phyloP scores from a whole-genome alignment of 495 filamentous ascomycete genomes.

The Lophiotrema nucula region DNA sequence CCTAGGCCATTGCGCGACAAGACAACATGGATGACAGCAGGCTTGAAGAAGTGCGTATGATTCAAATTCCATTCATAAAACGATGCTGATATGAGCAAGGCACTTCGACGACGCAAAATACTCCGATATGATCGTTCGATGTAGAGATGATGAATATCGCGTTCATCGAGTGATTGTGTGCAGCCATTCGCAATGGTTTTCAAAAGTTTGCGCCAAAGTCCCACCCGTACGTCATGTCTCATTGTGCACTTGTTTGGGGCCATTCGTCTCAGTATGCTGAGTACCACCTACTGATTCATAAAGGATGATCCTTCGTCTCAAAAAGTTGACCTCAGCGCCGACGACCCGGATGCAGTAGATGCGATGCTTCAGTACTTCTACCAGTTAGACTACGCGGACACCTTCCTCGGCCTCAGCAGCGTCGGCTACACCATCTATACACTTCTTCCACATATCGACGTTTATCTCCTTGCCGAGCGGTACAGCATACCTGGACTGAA shows the following conservation, averaged over 20 bases:
- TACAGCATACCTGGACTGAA: slow-evolving; percentile 18
- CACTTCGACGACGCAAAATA: slow-evolving; percentile 17
- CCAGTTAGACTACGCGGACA: slow-evolving; percentile 21
- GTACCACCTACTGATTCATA: neutral
- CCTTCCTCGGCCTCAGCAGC: slow-evolving; percentile 19
- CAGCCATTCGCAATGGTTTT: slow-evolving; percentile 23
- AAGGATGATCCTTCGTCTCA: neutral
- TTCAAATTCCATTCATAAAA: neutral
- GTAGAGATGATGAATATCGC: slow-evolving; percentile 15
- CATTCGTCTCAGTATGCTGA: too few relatives aligned
- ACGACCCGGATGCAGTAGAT: slow-evolving; percentile 23
- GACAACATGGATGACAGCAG: slow-evolving; percentile 7
- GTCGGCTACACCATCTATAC: slow-evolving; percentile 24
- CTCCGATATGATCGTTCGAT: slow-evolving; percentile 18
- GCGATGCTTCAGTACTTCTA: slow-evolving; percentile 26
- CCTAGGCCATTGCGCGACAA: neutral
- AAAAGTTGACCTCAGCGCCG: slow-evolving; percentile 16
- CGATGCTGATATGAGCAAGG: neutral
- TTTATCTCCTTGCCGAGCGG: slow-evolving; percentile 10
- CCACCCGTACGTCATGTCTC: slow-evolving; percentile 1
- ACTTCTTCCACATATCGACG: slow-evolving; percentile 12
- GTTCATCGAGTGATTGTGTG: slow-evolving; percentile 26
- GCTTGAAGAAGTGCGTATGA: slow-evolving; percentile 10
- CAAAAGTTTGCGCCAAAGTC: slow-evolving; percentile 11
- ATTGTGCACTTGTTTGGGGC: too few relatives aligned